Percentiles rank a stretch among this genome's conserved stretches.
phyloP scores from a whole-genome alignment of 768 basidiomycete genomes.

The Porphyrellus cyaneotinctus region DNA sequence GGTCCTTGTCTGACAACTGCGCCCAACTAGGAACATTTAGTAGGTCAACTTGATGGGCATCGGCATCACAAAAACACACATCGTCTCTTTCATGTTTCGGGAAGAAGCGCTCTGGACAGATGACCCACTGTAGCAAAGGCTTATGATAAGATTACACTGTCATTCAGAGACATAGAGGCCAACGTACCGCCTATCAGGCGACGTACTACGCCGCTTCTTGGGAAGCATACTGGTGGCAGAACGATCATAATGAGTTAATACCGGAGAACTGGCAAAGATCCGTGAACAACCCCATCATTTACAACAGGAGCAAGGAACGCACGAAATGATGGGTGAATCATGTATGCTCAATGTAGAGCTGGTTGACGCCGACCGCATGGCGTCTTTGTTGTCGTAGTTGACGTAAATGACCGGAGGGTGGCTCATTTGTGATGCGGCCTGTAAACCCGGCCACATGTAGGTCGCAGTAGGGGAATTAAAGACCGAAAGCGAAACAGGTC shows the following conservation, averaged over 20 bases:
- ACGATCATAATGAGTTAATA: slow-evolving; percentile 25
- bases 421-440: slow-evolving; percentile 42
- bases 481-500: slow-evolving; percentile 37
- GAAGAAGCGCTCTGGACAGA: slow-evolving; percentile 15
- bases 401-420: slow-evolving; percentile 39
- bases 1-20: slow-evolving; percentile 19
- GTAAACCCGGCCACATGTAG: slow-evolving; percentile 46
- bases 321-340: slow-evolving; percentile 30
- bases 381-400: slow-evolving; percentile 30
- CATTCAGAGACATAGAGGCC: not conserved
- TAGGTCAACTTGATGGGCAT: not conserved
- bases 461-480: slow-evolving; percentile 43
- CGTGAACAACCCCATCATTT: slow-evolving; percentile 12
- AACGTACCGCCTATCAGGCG: slow-evolving; percentile 29
- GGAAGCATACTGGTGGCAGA: slow-evolving; percentile 29
- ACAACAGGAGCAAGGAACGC: slow-evolving; percentile 20
- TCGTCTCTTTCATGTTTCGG: slow-evolving; percentile 22
- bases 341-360: slow-evolving; percentile 28
- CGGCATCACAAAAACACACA: slow-evolving; percentile 21
- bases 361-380: slow-evolving; percentile 31
- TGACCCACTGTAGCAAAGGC: slow-evolving; percentile 8
- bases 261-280: slow-evolving; percentile 26
- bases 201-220: slow-evolving; percentile 32
- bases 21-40: slow-evolving; percentile 21
- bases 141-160: slow-evolving; percentile 11